Evolutionary conservation across 768 basidiomycete species (phyloP), one percentile per base, ranked within the genome.

Genomic region (Crucibulum laeve): DNA sequence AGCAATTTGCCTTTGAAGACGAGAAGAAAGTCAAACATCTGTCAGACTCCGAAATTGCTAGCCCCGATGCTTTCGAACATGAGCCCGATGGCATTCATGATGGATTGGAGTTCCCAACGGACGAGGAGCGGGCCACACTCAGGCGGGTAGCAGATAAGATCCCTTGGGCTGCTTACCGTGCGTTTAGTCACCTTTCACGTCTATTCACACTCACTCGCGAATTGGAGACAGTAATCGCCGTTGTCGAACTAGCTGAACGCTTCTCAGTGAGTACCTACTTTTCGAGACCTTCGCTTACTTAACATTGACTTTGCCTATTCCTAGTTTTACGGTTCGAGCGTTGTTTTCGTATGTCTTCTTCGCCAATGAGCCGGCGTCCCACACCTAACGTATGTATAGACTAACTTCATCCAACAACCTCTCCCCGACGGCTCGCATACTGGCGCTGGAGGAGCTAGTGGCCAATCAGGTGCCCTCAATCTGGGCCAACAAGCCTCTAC

Each of bases 321-420:
- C 28, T n/a, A 71, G 67, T 73, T 66, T 52, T 74, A 74, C 39
- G 71, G 72, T 8, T 72, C 65, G 5, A 60, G 58, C 48, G 77
- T 80, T 40, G 67, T 80, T 56, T 73, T 78, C 56, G 77, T 74
- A 46, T 45, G 65, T 55, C 4, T 4, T 38, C 17, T 35, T 23
- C 8, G 28, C 15, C 7, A 6, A n/a, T 23, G 1, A 8, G 8
- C 17, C 11, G 35, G 18, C 8, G 11, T 13, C 35, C 10, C 8
- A 30, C 19, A 14, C 18, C 35, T 13, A 19, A 36, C 19, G 8
- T 13, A 36, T 18, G 8, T 13, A 1, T 36, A 84, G 80, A 79
- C 79, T 30, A 89, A 89, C 61, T 89, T 80, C 61, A 81, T 89
- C 30, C 87, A 90, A 56, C 77, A 79, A 45, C 74, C 75, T 0